phyloP scores from a whole-genome alignment of 192 early-diverging fungal genomes.

The Neocallimastix lanati region DNA sequence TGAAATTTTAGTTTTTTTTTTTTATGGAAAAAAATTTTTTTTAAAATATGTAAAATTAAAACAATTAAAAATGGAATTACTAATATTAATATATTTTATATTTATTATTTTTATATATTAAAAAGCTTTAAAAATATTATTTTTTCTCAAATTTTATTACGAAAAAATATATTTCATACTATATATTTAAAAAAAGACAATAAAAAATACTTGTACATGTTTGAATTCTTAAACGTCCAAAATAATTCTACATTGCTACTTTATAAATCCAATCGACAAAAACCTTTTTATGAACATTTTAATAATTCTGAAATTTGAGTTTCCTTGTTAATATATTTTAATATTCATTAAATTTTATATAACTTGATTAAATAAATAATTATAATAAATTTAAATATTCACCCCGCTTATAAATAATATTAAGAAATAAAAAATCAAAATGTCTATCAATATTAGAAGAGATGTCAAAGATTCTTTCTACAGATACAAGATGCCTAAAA shows the following conservation, averaged over 20 bases:
- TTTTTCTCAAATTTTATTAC: background rate
- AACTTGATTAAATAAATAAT: background rate
- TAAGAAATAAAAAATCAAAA: background rate
- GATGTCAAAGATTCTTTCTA: conserved; percentile 72
- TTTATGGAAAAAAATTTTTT: no score
- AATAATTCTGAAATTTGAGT: background rate
- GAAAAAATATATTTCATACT: background rate
- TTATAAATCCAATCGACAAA: background rate
- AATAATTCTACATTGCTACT: background rate
- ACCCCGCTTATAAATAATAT: background rate
- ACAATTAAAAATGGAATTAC: no score
- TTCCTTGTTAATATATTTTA: background rate
- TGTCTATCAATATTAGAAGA: background rate
- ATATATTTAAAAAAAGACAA: background rate
- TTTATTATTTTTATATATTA: no score
- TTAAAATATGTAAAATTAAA: no score
- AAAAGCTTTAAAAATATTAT: background rate
- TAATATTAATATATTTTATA: no score
- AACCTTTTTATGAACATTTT: background rate
- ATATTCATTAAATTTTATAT: background rate
- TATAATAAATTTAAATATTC: background rate
- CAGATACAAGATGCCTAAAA: conserved; percentile 96
- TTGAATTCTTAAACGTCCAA: background rate
- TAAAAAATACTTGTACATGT: background rate
- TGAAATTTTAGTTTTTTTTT: no score